Conservation (phyloP, 331 rosid species). For the Spiraea crenata region DNA sequence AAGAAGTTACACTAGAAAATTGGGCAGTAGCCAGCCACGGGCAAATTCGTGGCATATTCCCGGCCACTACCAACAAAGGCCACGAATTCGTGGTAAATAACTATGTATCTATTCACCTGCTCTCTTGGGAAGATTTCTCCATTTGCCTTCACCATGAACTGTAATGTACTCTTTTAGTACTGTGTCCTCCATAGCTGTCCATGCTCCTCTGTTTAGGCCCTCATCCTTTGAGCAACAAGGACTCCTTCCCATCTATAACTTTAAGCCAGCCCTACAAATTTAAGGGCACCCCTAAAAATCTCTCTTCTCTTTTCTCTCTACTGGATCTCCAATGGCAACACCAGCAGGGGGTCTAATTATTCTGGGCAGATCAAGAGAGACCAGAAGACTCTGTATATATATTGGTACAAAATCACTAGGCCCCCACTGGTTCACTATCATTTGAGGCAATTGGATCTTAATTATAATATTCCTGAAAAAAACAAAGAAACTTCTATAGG, state of each 20-base stretch:
- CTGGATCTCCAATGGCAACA: neutral
- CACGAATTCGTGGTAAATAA: neutral
- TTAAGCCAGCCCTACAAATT: neutral
- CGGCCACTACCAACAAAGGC: too few relatives aligned
- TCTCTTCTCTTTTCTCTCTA: neutral
- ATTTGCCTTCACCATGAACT: conserved; percentile 66
- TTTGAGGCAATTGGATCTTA: neutral
- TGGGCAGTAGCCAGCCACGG: too few relatives aligned
- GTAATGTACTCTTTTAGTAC: conserved; percentile 41
- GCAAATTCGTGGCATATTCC: too few relatives aligned
- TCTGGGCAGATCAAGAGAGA: conserved; percentile 5
- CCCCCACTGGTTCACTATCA: neutral
- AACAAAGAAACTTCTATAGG: neutral
- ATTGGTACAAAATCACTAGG: neutral
- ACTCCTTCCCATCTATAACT: conserved; percentile 51
- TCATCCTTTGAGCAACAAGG: conserved; percentile 60
- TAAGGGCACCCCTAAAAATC: neutral
- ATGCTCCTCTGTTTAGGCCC: conserved; percentile 67
- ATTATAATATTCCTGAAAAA: neutral
- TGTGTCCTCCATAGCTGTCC: conserved; percentile 66
- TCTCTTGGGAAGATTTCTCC: conserved; percentile 68
- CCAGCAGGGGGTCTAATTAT: neutral
- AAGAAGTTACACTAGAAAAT: too few relatives aligned
- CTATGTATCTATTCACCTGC: conserved; percentile 40
- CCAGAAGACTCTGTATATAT: conserved; percentile 11